A percentile compares a stretch with the other conserved stretches of the same genome.
Conservation (phyloP, 2,329 filamentous ascomycete species). For the Trematosphaeria pertusa region DNA sequence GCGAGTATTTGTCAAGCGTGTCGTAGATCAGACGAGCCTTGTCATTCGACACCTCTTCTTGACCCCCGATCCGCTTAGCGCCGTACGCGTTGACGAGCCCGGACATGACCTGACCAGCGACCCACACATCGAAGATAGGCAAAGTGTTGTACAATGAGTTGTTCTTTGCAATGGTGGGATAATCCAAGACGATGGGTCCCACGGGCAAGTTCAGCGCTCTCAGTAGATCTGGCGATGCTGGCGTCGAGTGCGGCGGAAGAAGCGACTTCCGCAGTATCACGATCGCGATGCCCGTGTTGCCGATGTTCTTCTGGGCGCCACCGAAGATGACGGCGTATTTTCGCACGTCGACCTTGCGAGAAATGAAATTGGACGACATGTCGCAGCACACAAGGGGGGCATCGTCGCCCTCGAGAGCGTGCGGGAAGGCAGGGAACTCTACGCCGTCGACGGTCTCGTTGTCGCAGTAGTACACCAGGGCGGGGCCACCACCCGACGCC, state of each 20-base stretch:
- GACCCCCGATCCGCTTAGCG: constrained; percentile 73
- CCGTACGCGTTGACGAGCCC: constrained; percentile 71
- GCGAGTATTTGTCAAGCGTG: constrained; percentile 74
- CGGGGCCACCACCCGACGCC: constrained; percentile 60
- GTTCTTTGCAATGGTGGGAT: constrained; percentile 86
- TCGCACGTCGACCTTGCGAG: constrained; percentile 74
- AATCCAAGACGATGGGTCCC: constrained; percentile 80
- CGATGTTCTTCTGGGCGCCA: constrained; percentile 94
- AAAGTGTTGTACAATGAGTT: constrained; percentile 96
- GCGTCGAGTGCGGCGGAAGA: constrained; percentile 66
- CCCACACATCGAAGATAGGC: constrained; percentile 92
- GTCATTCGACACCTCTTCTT: constrained; percentile 73
- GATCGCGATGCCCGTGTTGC: constrained; percentile 83
- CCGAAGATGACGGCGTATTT: constrained; percentile 88
- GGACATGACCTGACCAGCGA: constrained; percentile 87
- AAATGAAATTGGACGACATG: constrained; percentile 94
- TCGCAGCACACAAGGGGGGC: constrained; percentile 82
- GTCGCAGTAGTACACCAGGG: constrained; percentile 88
- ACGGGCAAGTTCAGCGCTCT: constrained; percentile 78
- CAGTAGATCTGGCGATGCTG: constrained; percentile 71
- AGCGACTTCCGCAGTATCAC: constrained; percentile 83
- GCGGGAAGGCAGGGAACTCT: constrained; percentile 80
- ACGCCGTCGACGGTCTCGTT: constrained; percentile 96
- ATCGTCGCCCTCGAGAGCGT: constrained; percentile 68
- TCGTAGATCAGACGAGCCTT: constrained; percentile 82